phyloP scores from a whole-genome alignment of 768 basidiomycete genomes.

The Lactifluus piperatus region DNA sequence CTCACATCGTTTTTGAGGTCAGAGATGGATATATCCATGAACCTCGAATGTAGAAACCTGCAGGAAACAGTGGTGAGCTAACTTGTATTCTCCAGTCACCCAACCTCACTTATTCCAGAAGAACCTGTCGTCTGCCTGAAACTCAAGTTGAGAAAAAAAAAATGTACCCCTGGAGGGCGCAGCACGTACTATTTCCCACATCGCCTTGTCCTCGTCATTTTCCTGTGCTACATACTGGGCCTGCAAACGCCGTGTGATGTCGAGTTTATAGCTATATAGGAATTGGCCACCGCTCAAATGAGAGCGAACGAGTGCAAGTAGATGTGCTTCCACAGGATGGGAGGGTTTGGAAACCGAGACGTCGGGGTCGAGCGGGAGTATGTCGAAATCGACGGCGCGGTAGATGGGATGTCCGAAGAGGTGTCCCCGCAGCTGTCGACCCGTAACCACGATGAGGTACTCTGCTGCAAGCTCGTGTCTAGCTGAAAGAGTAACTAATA shows the following conservation, averaged over 20 bases:
- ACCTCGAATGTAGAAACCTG: constrained; percentile 48
- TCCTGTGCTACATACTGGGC: constrained; percentile 59
- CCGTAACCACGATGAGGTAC: constrained; percentile 84
- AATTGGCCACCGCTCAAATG: constrained; percentile 77
- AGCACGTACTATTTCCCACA: constrained; percentile 68
- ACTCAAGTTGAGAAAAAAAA: neutral
- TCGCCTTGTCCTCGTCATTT: constrained; percentile 41
- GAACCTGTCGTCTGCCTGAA: constrained; percentile 87
- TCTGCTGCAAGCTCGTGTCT: constrained; percentile 51
- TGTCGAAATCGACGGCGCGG: constrained; percentile 82
- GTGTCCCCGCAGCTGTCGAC: constrained; percentile 65
- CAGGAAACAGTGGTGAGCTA: constrained; percentile 2
- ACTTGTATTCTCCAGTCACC: neutral
- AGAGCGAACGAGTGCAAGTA: constrained; percentile 77
- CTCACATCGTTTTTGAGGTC: constrained; percentile 60
- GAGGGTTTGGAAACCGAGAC: constrained; percentile 59
- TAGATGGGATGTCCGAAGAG: constrained; percentile 84
- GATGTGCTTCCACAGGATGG: constrained; percentile 81
- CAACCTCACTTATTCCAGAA: constrained; percentile 85
- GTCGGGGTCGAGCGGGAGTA: constrained; percentile 75
- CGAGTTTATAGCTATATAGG: constrained; percentile 86
- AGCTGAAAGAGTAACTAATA: neutral
- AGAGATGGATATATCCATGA: constrained; percentile 47
- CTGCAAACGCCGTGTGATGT: constrained; percentile 83
- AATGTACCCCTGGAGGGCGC: neutral